These are phyloP conservation scores for Polygonum maritimum DNA, from an alignment of 148 eudicot species.

Conservation along the genomic window DNA sequence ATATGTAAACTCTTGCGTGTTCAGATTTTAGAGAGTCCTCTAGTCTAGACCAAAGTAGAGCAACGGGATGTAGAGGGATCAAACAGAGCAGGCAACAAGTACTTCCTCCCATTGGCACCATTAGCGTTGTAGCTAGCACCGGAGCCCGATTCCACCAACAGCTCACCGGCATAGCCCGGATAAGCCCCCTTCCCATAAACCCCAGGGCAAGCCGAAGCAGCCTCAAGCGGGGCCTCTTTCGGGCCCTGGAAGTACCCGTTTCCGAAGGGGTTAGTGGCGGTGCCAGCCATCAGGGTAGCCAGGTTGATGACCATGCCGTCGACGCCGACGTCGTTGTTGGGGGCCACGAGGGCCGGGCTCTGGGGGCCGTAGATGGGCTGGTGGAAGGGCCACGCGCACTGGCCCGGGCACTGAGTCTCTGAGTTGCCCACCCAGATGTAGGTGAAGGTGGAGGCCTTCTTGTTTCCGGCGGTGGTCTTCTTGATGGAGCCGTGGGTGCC, in stretches of 20 bases:
- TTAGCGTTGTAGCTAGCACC: conserved; percentile 56
- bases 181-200: conserved; percentile 54
- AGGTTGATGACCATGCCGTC: conserved; percentile 62
- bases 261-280: conserved; percentile 63
- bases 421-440: conserved; percentile 21
- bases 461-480: not conserved
- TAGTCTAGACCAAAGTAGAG: conserved; percentile 17
- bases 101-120: conserved; percentile 14
- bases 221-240: conserved; percentile 52
- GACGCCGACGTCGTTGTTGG: conserved; percentile 54
- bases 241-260: conserved; percentile 60
- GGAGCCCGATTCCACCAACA: conserved; percentile 33
- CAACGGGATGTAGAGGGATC: conserved; percentile 8
- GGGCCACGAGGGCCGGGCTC: conserved; percentile 44
- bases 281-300: conserved; percentile 51
- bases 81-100: conserved; percentile 16
- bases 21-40: not conserved
- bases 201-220: conserved; percentile 50
- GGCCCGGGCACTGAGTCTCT: conserved; percentile 54
- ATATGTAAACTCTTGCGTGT: not conserved
- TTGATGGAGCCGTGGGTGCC: not conserved
- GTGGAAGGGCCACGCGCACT: conserved; percentile 73
- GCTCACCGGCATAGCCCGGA: conserved; percentile 57
- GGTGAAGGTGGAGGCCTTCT: conserved; percentile 26
- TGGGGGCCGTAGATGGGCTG: conserved; percentile 73